Conservation (phyloP, 352 stramenopile genomes). For the Globisporangium spinosum region DNA sequence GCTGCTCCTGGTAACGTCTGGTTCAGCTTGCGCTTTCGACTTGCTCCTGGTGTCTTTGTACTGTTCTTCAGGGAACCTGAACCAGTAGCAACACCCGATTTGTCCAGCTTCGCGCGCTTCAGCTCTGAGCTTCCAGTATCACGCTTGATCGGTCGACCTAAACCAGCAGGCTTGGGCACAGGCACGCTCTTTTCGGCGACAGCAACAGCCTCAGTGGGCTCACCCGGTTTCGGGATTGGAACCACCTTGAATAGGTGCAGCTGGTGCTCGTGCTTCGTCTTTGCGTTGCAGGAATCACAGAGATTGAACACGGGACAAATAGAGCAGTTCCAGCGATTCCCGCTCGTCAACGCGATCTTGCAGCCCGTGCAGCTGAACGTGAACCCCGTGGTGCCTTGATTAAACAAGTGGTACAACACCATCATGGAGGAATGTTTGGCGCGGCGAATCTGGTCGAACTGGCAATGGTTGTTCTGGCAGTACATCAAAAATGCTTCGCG, state of each 20-base stretch:
- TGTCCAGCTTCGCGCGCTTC: conserved; percentile 41
- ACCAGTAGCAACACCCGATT: background rate
- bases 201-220: conserved; percentile 27
- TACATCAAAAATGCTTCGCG: conserved; percentile 89
- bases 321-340: conserved; percentile 94
- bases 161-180: background rate
- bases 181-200: conserved; percentile 8
- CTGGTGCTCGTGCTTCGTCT: conserved; percentile 91
- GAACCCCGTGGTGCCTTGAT: conserved; percentile 96
- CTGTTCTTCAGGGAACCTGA: conserved; percentile 15
- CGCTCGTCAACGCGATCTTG: conserved; percentile 92
- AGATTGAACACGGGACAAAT: conserved; percentile 96
- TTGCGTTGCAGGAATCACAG: conserved; percentile 92
- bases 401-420: conserved; percentile 86
- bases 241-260: conserved; percentile 93
- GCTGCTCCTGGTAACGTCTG: conserved; percentile 31
- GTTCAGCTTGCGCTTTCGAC: conserved; percentile 71
- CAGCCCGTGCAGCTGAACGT: conserved; percentile 95
- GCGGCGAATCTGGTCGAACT: conserved; percentile 80
- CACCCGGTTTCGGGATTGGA: conserved; percentile 64
- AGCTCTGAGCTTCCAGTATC: conserved; percentile 41
- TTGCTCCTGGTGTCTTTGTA: conserved; percentile 28
- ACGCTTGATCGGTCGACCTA: conserved; percentile 30
- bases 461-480: conserved; percentile 87
- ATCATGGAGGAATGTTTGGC: conserved; percentile 86